Percentiles rank a stretch among this genome's conserved stretches.
These are phyloP conservation scores for Neurospora sp. DNA, from an alignment of 495 filamentous ascomycete genomes.

Conservation along the genomic window DNA sequence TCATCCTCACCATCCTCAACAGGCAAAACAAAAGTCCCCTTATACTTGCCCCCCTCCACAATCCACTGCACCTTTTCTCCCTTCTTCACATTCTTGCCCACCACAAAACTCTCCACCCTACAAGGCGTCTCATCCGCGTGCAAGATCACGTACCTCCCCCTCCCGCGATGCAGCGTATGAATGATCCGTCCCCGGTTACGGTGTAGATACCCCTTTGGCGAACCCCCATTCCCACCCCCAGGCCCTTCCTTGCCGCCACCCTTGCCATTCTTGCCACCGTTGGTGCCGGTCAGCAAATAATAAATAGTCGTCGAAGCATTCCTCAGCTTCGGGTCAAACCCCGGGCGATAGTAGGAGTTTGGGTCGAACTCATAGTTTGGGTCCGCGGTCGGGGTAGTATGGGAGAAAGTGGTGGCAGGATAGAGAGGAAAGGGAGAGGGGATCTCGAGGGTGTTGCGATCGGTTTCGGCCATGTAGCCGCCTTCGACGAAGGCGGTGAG, in stretches of 20 bases:
- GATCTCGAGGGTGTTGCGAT: slow-evolving; percentile 40
- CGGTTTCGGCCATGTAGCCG: slow-evolving; percentile 55
- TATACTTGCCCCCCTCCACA: slow-evolving; percentile 56
- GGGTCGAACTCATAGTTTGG: not conserved
- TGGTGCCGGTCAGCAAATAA: slow-evolving; percentile 49
- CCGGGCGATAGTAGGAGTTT: slow-evolving; percentile 12
- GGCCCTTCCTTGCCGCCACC: not conserved
- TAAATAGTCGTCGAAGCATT: slow-evolving; percentile 44
- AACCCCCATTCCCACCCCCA: not conserved
- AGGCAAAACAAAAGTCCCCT: slow-evolving; percentile 46
- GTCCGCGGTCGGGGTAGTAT: not conserved
- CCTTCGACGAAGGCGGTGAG: slow-evolving; percentile 50
- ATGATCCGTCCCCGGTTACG: slow-evolving; percentile 48
- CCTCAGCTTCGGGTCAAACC: slow-evolving; percentile 28
- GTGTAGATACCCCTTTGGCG: slow-evolving; percentile 49
- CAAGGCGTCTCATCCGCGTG: slow-evolving; percentile 32
- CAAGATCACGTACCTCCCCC: slow-evolving; percentile 53
- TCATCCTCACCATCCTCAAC: slow-evolving; percentile 32
- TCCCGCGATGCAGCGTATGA: slow-evolving; percentile 49
- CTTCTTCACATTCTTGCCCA: slow-evolving; percentile 42
- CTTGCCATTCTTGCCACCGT: not conserved
- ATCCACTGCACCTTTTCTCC: slow-evolving; percentile 59
- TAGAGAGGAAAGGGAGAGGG: slow-evolving; percentile 38
- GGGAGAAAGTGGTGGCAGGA: slow-evolving; percentile 4
- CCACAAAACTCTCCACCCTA: slow-evolving; percentile 50